Evolutionary conservation across 108 stramenopile genomes (phyloP), one percentile per base, ranked within the genome.

Genomic region (Nitzschia palea): DNA sequence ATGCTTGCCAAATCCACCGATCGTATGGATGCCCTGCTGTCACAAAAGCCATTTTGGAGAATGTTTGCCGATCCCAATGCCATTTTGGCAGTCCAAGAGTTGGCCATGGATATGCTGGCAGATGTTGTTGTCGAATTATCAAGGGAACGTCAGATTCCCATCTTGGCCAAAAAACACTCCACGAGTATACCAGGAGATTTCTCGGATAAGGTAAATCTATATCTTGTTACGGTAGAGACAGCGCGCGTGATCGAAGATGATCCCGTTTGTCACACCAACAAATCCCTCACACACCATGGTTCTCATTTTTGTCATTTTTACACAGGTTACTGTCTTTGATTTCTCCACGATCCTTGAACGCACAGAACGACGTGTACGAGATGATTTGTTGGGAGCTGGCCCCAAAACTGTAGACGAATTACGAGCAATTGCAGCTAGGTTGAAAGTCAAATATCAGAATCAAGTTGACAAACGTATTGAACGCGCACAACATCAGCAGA

Each of bases 281-380:
- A n/a, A n/a, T n/a, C n/a, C n/a, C n/a, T n/a, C n/a, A n/a, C n/a
- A n/a, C n/a, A n/a, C n/a, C n/a, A n/a, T n/a, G n/a, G n/a, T n/a
- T n/a, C n/a, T n/a, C n/a, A n/a, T n/a, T n/a, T n/a, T n/a, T n/a
- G n/a, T n/a, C n/a, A n/a, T n/a, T n/a, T n/a, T n/a, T n/a, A n/a
- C n/a, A n/a, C n/a, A 85, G 76, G 89, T 94, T 23, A 88, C 92
- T 8, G 92, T 94, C 17, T 94, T 94, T 82, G 92, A 94, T 67
- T 94, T 94, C 76, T 67, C 92, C 26, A 73, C 77, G 35, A 90
- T 94, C 55, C 67, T 90, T 76, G 87, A 89, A 68, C 70, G 76
- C 23, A 88, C 89, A 5, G 89, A 90, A 73, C 65, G 73, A 52
- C 81, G 92, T 43, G 89, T 94, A 9, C 78, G 86, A 22, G 81